These are phyloP conservation scores for Chrysanthemum lavandulifolium DNA, from an alignment of 129 eudicot species.

Conservation along the genomic window DNA sequence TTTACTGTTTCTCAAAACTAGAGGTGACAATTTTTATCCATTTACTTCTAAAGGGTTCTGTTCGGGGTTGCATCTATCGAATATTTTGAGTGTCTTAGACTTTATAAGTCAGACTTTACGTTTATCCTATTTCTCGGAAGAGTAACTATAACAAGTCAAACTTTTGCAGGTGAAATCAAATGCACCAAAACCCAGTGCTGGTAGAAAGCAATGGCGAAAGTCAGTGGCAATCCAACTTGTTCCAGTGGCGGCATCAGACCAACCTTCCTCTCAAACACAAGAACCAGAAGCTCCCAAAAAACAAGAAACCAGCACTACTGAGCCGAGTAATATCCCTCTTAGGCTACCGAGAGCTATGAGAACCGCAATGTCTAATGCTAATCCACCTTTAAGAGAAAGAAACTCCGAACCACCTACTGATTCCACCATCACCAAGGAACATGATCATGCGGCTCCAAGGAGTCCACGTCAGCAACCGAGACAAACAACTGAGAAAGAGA, in stretches of 20 bases:
- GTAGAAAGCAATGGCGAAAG: slow-evolving; percentile 81
- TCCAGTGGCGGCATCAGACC: slow-evolving; percentile 51
- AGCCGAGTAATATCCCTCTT: slow-evolving; percentile 47
- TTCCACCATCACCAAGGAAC: slow-evolving; percentile 27
- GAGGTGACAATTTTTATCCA: background rate
- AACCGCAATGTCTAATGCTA: slow-evolving; percentile 44
- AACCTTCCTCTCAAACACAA: slow-evolving; percentile 38
- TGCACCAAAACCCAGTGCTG: slow-evolving; percentile 47
- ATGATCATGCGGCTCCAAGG: slow-evolving; percentile 39
- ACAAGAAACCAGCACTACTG: slow-evolving; percentile 39
- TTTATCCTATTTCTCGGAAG: background rate
- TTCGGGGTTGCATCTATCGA: too few species aligned
- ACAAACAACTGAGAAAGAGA: slow-evolving; percentile 62
- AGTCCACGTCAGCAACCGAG: slow-evolving; percentile 44
- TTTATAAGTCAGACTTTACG: too few species aligned
- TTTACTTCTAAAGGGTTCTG: too few species aligned
- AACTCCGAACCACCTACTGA: slow-evolving; percentile 51
- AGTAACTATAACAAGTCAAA: slow-evolving; percentile 7
- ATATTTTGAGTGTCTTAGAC: too few species aligned
- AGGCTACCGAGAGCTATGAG: slow-evolving; percentile 85
- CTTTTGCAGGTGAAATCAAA: slow-evolving; percentile 53
- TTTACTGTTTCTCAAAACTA: background rate
- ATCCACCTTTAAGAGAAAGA: slow-evolving; percentile 56
- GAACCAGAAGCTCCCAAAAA: slow-evolving; percentile 39
- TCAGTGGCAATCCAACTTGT: slow-evolving; percentile 55